These are phyloP conservation scores for Crassisporium funariophilum DNA, from an alignment of 768 basidiomycete genomes.

Conservation along the genomic window DNA sequence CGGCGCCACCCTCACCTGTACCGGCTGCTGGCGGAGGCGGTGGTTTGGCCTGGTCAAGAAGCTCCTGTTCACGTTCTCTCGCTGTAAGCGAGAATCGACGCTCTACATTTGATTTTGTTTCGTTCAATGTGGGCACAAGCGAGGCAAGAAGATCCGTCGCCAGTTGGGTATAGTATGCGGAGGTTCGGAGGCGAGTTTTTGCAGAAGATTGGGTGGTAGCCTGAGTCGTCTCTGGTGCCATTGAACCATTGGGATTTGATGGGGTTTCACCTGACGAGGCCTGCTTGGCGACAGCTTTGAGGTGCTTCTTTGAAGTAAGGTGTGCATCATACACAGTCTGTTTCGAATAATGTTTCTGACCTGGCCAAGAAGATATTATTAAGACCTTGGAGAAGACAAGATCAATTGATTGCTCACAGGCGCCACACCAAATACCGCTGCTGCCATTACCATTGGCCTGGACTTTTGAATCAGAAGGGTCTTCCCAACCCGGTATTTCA, in stretches of 20 bases:
- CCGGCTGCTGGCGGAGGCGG: conserved; percentile 48
- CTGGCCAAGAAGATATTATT: conserved; percentile 40
- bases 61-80: conserved; percentile 94
- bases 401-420: conserved; percentile 61
- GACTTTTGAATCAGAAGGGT: conserved; percentile 43
- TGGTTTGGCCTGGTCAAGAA: conserved; percentile 68
- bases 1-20: conserved; percentile 46
- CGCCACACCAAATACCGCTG: conserved; percentile 89
- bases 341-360: conserved; percentile 94
- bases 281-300: conserved; percentile 85
- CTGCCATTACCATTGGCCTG: conserved; percentile 44
- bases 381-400: conserved; percentile 9
- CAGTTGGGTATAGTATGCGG: conserved; percentile 75
- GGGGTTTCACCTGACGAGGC: conserved; percentile 49
- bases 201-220: conserved; percentile 37
- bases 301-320: conserved; percentile 92
- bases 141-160: conserved; percentile 64
- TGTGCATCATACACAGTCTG: conserved; percentile 98
- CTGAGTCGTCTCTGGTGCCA: conserved; percentile 27
- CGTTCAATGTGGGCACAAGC: conserved; percentile 70
- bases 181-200: conserved; percentile 56
- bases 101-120: conserved; percentile 96
- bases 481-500: conserved; percentile 79
- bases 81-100: conserved; percentile 95
- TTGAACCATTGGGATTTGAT: conserved; percentile 60